Base-by-base conservation (phyloP, 2,329 filamentous ascomycete species). In the Boeremia lycopersici region DNA sequence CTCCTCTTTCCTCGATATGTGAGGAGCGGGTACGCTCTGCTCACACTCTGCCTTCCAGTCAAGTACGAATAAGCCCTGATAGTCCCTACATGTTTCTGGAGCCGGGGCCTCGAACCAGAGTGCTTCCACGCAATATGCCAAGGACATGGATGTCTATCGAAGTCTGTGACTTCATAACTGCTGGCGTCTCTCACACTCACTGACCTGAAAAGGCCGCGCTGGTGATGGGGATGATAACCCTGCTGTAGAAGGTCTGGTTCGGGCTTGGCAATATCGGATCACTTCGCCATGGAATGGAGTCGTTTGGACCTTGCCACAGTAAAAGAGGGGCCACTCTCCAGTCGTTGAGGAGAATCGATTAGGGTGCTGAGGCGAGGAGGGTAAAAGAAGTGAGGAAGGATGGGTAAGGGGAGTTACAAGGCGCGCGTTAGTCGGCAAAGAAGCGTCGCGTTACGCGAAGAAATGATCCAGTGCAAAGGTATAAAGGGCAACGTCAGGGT, bases 101-200 rank as follows among this genome's bases (percentile, higher is more conserved):
- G 46, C 59, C 58, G 46, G 53, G 45, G 40, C 58, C 46, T 51
- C 46, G 52, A 29, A 50, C 38, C 41, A 61, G 57, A 62, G 58
- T 62, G 48, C 61, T 58, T 60, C 56, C 62, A 56, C 61, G 59
- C 56, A 61, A 59, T 51, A 19, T 57, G 63, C 68, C 68, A 69
- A 30, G 68, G 67, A 57, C 63, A 63, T 54, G 48, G 23, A 47
- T 61, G 64, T 53, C 67, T 71, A 53, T 64, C 63, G 52, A 56
- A 64, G 61, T 53, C 38, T 45, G 7, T 55, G 45, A 40, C 60
- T 62, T 53, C 44, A 65, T 60, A 58, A 64, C 68, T 63, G 63
- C 53, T 67, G 67, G 66, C 61, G 42, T 70, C 67, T 64, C 63
- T 62, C 61, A 67, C 64, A 30, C 60, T 33, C 53, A 52, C 53